phyloP scores from a whole-genome alignment of 192 early-diverging fungal species.

The Physocladia obscura region DNA sequence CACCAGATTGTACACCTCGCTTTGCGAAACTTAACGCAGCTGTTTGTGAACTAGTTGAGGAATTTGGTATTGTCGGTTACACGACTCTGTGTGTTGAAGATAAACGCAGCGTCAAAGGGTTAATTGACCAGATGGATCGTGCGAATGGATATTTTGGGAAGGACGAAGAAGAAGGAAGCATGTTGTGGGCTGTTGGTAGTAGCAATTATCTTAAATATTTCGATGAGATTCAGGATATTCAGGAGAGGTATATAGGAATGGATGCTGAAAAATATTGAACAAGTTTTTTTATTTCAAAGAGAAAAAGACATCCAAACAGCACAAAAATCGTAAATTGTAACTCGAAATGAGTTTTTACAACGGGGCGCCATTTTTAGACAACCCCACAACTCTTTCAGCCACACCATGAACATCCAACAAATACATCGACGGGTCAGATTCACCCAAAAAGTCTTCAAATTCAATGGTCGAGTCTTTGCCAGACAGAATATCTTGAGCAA shows the following conservation, averaged over 20 bases:
- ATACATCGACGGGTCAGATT: conserved; percentile 56
- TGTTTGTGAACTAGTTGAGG: conserved; percentile 87
- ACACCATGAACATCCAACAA: conserved; percentile 65
- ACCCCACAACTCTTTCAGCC: conserved; percentile 64
- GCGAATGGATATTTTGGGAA: conserved; percentile 76
- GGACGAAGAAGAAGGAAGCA: conserved; percentile 25
- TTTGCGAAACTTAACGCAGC: conserved; percentile 70
- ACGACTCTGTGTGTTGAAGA: conserved; percentile 85
- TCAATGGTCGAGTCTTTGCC: conserved; percentile 88
- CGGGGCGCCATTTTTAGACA: conserved; percentile 29
- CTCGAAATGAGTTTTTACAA: conserved; percentile 12
- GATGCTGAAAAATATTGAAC: neutral
- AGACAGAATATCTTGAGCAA: conserved; percentile 79
- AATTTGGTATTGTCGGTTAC: conserved; percentile 89
- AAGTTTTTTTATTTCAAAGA: neutral
- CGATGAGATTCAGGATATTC: conserved; percentile 27
- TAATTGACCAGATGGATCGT: conserved; percentile 81
- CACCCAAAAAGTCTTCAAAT: conserved; percentile 85
- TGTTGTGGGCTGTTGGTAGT: conserved; percentile 17
- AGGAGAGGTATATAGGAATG: conserved; percentile 15
- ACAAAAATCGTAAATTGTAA: too few species aligned
- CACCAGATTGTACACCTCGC: conserved; percentile 31
- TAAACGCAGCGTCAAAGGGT: conserved; percentile 74
- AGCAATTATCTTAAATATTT: conserved; percentile 25
- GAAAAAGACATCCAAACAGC: neutral